These are phyloP conservation scores for Phanerochaete sordida DNA, from an alignment of 768 basidiomycete species.

Conservation along the genomic window DNA sequence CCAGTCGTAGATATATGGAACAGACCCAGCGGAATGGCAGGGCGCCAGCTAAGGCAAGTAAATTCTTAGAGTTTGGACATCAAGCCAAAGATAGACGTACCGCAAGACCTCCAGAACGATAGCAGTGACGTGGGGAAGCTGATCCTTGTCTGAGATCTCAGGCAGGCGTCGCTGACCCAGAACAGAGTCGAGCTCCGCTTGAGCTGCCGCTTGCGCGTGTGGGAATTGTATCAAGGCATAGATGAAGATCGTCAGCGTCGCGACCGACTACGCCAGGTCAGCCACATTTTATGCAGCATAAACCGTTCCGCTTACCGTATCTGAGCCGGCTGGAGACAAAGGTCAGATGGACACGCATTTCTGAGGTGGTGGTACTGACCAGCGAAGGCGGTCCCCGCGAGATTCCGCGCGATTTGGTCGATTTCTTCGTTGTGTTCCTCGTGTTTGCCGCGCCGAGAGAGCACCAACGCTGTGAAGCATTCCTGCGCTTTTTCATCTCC, in stretches of 20 bases:
- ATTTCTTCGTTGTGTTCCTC: too few relatives aligned
- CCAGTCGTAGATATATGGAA: neutral
- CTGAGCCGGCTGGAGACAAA: neutral
- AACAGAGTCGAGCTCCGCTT: neutral
- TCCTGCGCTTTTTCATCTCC: too few relatives aligned
- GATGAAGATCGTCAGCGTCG: neutral
- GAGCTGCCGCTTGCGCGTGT: neutral
- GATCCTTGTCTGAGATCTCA: neutral
- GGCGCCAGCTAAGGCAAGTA: neutral
- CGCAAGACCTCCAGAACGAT: neutral
- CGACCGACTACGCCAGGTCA: neutral
- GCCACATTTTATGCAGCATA: neutral
- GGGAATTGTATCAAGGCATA: slow-evolving; percentile 44
- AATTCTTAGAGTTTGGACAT: neutral
- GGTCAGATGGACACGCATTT: neutral
- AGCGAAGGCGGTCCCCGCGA: slow-evolving; percentile 23
- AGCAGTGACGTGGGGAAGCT: slow-evolving; percentile 30
- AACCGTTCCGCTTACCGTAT: neutral
- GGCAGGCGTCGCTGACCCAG: neutral
- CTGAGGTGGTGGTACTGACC: neutral
- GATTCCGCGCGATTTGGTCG: too few relatives aligned
- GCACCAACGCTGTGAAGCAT: too few relatives aligned
- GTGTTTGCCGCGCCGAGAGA: too few relatives aligned
- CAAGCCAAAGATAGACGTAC: neutral
- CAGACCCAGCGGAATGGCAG: neutral